Conservation (phyloP, 148 eudicot genomes). For the Cornus kousa region DNA sequence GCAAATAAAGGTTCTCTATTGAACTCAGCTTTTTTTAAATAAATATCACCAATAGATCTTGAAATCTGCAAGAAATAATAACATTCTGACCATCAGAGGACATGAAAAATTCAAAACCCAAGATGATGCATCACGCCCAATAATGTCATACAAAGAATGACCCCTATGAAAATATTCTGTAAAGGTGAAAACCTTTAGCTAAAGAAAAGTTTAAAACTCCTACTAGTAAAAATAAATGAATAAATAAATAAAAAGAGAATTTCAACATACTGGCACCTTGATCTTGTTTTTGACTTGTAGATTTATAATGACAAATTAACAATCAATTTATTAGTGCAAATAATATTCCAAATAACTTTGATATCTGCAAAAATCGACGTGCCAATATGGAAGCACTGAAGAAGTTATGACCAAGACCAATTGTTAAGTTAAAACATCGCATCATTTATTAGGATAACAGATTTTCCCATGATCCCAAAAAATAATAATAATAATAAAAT, state of each 20-base stretch:
- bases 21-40: conserved; percentile 69
- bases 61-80: conserved; percentile 49
- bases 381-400: background rate
- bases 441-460: background rate
- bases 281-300: background rate
- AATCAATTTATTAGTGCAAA: background rate
- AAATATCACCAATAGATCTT: conserved; percentile 79
- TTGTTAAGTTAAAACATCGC: background rate
- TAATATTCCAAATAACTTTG: background rate
- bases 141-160: background rate
- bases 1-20: conserved; percentile 71
- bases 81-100: conserved; percentile 6
- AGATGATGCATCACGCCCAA: background rate
- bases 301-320: too few species aligned
- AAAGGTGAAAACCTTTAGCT: background rate
- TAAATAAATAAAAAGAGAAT: too few species aligned
- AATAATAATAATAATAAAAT: background rate
- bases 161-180: background rate
- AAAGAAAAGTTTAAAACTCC: background rate
- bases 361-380: background rate
- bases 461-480: background rate
- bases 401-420: background rate
- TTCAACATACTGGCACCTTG: too few species aligned
- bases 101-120: background rate
- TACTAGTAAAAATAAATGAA: too few species aligned